phyloP scores from a whole-genome alignment of 805 yeast genomes.

The Pichia phayaonensis region DNA sequence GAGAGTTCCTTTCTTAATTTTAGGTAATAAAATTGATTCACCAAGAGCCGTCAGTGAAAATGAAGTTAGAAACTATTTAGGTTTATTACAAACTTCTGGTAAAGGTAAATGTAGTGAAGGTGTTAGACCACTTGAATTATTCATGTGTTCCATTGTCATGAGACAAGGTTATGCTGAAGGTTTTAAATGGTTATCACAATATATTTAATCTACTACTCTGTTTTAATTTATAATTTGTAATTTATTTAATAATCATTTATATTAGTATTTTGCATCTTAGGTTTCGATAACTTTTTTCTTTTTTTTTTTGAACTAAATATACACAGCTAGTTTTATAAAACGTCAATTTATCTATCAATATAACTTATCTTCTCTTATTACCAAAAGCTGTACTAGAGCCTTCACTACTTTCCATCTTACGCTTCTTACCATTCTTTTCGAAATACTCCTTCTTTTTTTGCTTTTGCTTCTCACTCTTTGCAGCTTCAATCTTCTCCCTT shows the following conservation, averaged over 20 bases:
- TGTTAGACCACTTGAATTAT: constrained; percentile 89
- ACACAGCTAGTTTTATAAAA: neutral
- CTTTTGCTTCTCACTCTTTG: constrained; percentile 64
- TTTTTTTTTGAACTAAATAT: neutral
- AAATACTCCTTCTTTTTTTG: constrained; percentile 86
- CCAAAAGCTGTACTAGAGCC: constrained; percentile 23
- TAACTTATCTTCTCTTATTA: constrained; percentile 16
- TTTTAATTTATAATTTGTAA: neutral
- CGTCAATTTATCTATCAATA: neutral
- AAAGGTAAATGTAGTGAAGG: constrained; percentile 60
- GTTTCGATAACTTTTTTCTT: neutral
- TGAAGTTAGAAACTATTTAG: constrained; percentile 85
- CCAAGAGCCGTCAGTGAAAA: constrained; percentile 92
- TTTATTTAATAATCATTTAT: neutral
- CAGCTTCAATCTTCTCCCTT: constrained; percentile 66
- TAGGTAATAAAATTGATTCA: constrained; percentile 95
- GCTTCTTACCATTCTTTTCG: constrained; percentile 59
- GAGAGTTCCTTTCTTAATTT: constrained; percentile 82
- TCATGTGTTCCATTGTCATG: constrained; percentile 97
- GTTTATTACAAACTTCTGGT: constrained; percentile 85
- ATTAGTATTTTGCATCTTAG: neutral
- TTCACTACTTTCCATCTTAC: constrained; percentile 33
- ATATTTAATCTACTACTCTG: constrained; percentile 43
- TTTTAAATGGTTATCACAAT: constrained; percentile 96
- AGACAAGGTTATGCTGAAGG: constrained; percentile 99